Base-by-base conservation (phyloP, 441 rosid species). In the Pelargonium myrrhifolium region DNA sequence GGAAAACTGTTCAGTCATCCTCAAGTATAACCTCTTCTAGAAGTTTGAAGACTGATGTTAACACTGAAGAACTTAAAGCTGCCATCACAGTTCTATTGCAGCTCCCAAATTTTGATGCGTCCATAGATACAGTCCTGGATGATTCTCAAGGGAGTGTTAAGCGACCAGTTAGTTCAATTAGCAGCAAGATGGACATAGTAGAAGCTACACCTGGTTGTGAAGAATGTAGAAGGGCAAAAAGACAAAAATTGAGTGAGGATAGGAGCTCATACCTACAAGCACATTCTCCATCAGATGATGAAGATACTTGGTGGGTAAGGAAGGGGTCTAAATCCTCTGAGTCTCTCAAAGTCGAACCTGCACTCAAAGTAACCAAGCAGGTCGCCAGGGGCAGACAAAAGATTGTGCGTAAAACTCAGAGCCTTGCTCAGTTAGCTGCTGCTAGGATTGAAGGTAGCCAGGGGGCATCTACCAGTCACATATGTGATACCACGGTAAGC, bases 391-490 rank as follows among this genome's bases (percentile, higher is more conserved):
- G 97, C 71, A 89, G 97, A 83, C 99, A 88, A 74, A 96, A 95
- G 82, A 68, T 81, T 68, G 95, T 79, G 20, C 99, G 92, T 12
- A 95, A 85, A 81, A 93, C 89, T 62, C 98, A 86, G 72, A 87
- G 92, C 68, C 90, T 96, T 71, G 93, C 98, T 77, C 98, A 96
- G 45, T 74, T 93, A 78, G 96, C 92, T 70, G 87, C 97, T 81
- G 90, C 96, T 74, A 87, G 99, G 78, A 93, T 96, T 73, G 98
- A 93, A 79, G 90, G 91, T 81, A 96, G 98, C 84, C 98, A 89
- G 80, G 99, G 98, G 66, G 97, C 97, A 69, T 93, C 99, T 59
- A 87, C 98, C 11, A 96, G 99, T 79, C 99, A 96, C 75, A 82
- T 91, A 47, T 96, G 98, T 80, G 95, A 91, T 76, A 91, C 68